A percentile compares a stretch with the other conserved stretches of the same genome.
phyloP scores from a whole-genome alignment of 129 eudicot genomes.

The Silybum marianum region DNA sequence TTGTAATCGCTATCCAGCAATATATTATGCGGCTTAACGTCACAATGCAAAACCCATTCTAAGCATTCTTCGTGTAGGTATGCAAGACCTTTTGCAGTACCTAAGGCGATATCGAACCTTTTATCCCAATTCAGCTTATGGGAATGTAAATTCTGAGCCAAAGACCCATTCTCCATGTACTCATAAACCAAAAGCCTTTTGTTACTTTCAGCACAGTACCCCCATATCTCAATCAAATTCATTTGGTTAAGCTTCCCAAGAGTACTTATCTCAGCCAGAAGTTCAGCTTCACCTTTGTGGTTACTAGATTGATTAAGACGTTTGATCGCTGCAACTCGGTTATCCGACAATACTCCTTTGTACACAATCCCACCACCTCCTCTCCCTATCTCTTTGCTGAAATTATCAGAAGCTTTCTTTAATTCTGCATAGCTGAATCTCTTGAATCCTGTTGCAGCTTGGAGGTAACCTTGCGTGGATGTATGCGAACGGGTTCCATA shows the following conservation, averaged over 20 bases:
- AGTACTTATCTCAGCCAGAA: conserved; percentile 48
- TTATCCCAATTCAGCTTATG: conserved; percentile 41
- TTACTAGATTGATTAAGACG: conserved; percentile 22
- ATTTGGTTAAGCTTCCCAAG: conserved; percentile 56
- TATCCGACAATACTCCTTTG: conserved; percentile 37
- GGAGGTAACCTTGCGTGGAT: conserved; percentile 27
- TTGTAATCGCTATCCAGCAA: conserved; percentile 33
- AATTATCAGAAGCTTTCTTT: conserved; percentile 42
- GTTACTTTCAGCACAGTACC: conserved; percentile 46
- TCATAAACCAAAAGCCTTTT: conserved; percentile 50
- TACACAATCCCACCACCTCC: conserved; percentile 56
- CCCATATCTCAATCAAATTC: conserved; percentile 54
- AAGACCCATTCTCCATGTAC: conserved; percentile 48
- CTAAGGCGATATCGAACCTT: conserved; percentile 49
- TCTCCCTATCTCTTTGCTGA: conserved; percentile 47
- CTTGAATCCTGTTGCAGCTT: conserved; percentile 41
- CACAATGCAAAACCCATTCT: conserved; percentile 70
- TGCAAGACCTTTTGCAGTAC: conserved; percentile 63
- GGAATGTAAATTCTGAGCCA: conserved; percentile 34
- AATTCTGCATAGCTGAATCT: conserved; percentile 49
- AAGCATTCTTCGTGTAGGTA: conserved; percentile 67
- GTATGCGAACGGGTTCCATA: conserved; percentile 8
- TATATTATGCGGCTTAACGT: conserved; percentile 59
- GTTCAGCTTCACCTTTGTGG: conserved; percentile 43
- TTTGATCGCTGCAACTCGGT: conserved; percentile 47